Evolutionary conservation across 148 eudicot species (phyloP), one percentile per base, ranked within the genome.

Genomic region (Silene conica): DNA sequence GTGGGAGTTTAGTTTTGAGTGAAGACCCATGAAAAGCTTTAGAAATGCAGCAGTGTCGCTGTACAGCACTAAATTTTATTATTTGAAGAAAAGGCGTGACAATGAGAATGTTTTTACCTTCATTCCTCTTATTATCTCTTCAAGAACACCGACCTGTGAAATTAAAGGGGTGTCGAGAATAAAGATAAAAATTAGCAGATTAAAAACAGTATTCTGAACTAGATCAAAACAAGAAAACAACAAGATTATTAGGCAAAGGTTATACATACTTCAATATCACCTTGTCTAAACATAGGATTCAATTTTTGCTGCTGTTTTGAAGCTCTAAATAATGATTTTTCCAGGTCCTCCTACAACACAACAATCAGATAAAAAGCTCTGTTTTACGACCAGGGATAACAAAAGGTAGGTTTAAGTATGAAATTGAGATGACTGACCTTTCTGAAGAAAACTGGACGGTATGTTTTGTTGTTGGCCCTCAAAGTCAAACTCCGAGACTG

Each of bases 41-140:
- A 48, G 54, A 48, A 48, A 48, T 48, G 54, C 54, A 48, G 54
- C 54, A 48, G 54, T 48, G 54, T 48, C 54, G 12, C 15, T 48
- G 54, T 10, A 48, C 14, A 48, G 3, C 54, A 10, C 15, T 48
- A 11, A 14, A 48, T 48, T 34, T 34, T 34, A 34, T 34, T 48
- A 48, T 48, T 15, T 48, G 54, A 48, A 48, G 15, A 48, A 16
- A 48, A 48, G 1, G 15, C 13, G 12, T 48, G 67, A 21, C 23
- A n/a, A 22, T 57, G 28, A 70, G 0, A 60, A 66, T 48, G 45
- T 63, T 21, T 80, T 79, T 73, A 94, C 98, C 98, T 88, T 94
- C 98, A 94, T 91, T 71, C 90, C 96, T 70, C 80, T 79, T 38
- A 91, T 85, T 59, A 94, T 94, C 34, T 94, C 96, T 81, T 94